phyloP scores from a whole-genome alignment of 2,329 filamentous ascomycete species.

The Penicillium vulpinum region DNA sequence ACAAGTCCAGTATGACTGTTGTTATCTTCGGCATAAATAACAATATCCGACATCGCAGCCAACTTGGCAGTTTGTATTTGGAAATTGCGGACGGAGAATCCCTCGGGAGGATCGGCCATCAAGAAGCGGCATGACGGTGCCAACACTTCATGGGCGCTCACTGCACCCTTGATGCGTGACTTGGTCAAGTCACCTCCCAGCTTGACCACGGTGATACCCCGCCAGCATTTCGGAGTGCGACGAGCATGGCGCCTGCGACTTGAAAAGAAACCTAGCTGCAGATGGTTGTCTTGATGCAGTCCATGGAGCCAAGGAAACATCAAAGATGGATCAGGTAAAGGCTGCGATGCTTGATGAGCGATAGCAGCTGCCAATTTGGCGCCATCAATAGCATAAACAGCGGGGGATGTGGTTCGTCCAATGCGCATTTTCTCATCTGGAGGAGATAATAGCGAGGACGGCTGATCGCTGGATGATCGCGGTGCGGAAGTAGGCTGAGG shows the following conservation, averaged over 20 bases:
- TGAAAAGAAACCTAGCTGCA: constrained; percentile 88
- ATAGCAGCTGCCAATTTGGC: constrained; percentile 69
- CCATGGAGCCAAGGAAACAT: constrained; percentile 98
- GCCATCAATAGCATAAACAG: constrained; percentile 72
- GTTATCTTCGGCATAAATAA: constrained; percentile 80
- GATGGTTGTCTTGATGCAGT: constrained; percentile 80
- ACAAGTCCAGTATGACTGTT: constrained; percentile 63
- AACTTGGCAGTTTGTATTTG: constrained; percentile 92
- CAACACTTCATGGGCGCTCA: constrained; percentile 78
- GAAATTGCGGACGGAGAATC: constrained; percentile 95
- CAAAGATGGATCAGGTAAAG: constrained; percentile 77
- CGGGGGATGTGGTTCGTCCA: constrained; percentile 52
- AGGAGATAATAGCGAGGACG: constrained; percentile 72
- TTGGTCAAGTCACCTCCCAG: constrained; percentile 74
- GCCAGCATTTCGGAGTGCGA: constrained; percentile 72
- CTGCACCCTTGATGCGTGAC: constrained; percentile 80
- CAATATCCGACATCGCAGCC: constrained; percentile 83
- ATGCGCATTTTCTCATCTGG: constrained; percentile 63
- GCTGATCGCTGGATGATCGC: constrained; percentile 42
- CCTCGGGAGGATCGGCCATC: constrained; percentile 81
- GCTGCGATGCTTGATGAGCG: constrained; percentile 73
- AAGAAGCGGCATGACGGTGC: constrained; percentile 65
- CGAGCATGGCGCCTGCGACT: constrained; percentile 70
- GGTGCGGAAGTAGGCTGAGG: constrained; percentile 57
- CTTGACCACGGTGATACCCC: constrained; percentile 83